phyloP scores from a whole-genome alignment of 2,329 filamentous ascomycete species.

The Fusarium sp. region DNA sequence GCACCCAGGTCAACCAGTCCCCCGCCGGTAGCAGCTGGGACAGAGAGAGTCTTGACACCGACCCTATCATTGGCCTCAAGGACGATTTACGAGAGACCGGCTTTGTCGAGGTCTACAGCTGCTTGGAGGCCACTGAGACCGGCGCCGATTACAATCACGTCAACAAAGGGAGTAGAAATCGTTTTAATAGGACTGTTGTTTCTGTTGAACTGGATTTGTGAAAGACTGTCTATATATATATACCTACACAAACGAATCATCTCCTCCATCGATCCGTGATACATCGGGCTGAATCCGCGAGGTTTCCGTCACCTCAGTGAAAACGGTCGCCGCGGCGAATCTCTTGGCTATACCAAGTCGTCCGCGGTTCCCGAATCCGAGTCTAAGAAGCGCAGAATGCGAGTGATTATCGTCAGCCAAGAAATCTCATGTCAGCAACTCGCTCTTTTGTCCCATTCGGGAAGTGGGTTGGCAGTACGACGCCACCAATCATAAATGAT shows the following conservation, averaged over 20 bases:
- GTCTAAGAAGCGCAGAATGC: neutral
- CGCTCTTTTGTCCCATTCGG: neutral
- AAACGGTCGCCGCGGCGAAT: neutral
- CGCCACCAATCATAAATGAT: neutral
- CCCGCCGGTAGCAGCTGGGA: accelerated
- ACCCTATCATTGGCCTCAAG: constrained; percentile 58
- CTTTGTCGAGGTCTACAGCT: constrained; percentile 42
- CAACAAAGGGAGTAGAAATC: neutral
- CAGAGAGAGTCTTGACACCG: constrained; percentile 52
- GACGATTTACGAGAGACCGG: constrained; percentile 50
- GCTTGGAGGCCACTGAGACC: constrained; percentile 48
- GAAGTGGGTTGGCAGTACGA: neutral
- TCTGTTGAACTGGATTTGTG: too few relatives aligned
- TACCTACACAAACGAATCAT: neutral
- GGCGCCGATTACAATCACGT: neutral
- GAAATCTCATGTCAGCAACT: neutral
- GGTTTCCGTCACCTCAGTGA: accelerated
- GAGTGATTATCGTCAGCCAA: neutral
- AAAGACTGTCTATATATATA: too few relatives aligned
- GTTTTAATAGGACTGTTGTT: neutral
- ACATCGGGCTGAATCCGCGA: neutral
- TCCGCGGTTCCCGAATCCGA: neutral
- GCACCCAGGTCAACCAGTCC: constrained; percentile 11
- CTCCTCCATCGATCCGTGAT: neutral
- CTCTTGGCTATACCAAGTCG: neutral